These are phyloP conservation scores for Cicer yamashitae DNA, from an alignment of 306 rosid species.

Conservation along the genomic window DNA sequence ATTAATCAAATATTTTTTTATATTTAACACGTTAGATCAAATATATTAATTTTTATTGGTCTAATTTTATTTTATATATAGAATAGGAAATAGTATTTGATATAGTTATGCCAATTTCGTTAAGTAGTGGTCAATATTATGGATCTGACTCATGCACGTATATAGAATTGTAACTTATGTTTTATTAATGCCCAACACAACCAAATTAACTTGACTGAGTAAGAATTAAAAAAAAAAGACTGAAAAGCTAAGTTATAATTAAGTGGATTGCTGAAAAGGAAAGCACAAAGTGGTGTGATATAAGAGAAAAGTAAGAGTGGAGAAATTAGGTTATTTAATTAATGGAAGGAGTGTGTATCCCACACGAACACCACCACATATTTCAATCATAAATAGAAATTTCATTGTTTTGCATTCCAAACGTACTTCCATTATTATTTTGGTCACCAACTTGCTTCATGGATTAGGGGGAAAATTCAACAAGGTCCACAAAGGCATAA, in stretches of 20 bases:
- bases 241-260: constrained; percentile 5
- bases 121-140: no score
- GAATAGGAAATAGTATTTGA: background rate
- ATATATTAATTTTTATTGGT: no score
- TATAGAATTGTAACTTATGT: background rate
- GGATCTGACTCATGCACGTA: background rate
- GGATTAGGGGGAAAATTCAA: constrained; percentile 36
- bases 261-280: constrained; percentile 80
- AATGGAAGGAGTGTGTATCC: constrained; percentile 73
- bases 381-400: constrained; percentile 36
- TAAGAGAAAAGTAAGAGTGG: constrained; percentile 46
- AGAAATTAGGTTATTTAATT: constrained; percentile 51
- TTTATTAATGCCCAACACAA: background rate
- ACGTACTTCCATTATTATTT: constrained; percentile 49
- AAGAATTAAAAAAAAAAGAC: background rate
- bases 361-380: constrained; percentile 65
- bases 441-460: constrained; percentile 39
- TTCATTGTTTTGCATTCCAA: constrained; percentile 32
- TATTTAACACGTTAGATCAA: no score
- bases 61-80: background rate
- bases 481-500: constrained; percentile 35
- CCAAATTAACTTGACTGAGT: background rate
- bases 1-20: no score
- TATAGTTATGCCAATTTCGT: no score
- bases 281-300: constrained; percentile 49